Base-by-base conservation (phyloP, 805 yeast genomes). In the Pichia kluyveri region DNA sequence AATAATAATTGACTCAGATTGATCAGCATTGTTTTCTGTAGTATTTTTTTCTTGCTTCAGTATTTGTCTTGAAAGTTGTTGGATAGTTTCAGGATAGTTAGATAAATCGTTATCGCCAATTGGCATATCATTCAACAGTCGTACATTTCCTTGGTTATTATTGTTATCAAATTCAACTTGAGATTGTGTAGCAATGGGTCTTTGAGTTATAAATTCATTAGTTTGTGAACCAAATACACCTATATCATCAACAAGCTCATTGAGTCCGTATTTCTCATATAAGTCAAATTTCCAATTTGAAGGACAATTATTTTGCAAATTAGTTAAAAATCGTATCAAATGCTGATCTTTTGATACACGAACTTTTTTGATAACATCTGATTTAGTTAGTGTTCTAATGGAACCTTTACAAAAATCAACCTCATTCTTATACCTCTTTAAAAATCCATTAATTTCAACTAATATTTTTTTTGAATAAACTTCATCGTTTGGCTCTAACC, bases 401-500 rank as follows among this genome's bases (percentile, higher is more conserved):
- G 36, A 30, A 2, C 54, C 49, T 14, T 51, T 46, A 18, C 55
- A 54, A 15, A 61, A 45, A 37, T 63, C 66, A 10, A 61, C 26
- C 2, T 19, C 40, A 19, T 45, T 50, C 2, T 48, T 51, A 41
- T 50, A 63, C 18, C 46, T 34, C 30, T 57, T 56, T 1, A 52
- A 15, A 9, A 12, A 26, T 0, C 60, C 60, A 12, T 46, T 47
- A 2, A 60, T 40, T 40, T 58, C 52, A 8, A 61, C 55, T 11
- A 63, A 15, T 9, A 61, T 18, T 30, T 48, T 48, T 1, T 50
- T 34, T 1, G 54, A 8, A 31, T 46, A 59, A 4, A 60, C 42
- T 1, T 39, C 43, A 19, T 55, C 56, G 32, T 40, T 47, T 3
- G 63, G 60, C 3, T 44, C 49, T 0, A 36, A 4, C 2, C 14